Base-by-base conservation (phyloP, 352 stramenopile species). In the Phytophthora aleatoria region DNA sequence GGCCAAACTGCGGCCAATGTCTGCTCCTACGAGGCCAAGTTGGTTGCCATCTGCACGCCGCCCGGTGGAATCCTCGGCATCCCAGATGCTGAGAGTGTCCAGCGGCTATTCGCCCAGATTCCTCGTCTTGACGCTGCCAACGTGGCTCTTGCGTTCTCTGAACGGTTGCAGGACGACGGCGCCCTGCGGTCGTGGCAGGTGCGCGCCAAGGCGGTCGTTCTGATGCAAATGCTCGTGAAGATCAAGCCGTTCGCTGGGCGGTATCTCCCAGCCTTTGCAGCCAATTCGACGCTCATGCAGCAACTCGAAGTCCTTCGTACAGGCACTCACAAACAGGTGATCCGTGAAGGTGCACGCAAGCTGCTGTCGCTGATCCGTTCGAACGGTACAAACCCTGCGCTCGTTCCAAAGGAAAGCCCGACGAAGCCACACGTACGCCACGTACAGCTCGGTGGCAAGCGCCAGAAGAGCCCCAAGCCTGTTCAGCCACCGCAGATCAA, bases 201-300 rank as follows among this genome's bases (percentile, higher is more conserved):
- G 31, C 79, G 76, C 24, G 77, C 76, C 11, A 89, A 87, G 59
- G 57, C 67, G 20, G 59, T 91, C 30, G 67, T 85, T 48, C 56
- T 91, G 13, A 71, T 91, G 66, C 67, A 86, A 39, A 61, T 83
- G 51, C 41, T 89, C n/a, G 61, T 83, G 12, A 77, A 90, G 56
- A 78, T 77, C 50, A 66, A 71, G 16, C 58, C 73, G 3, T 76
- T 85, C 11, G 54, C 76, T 28, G 47, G 26, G 1, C 47, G 45
- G 13, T 87, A 80, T 35, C 35, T 85, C 26, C 57, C 69, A 8
- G 58, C 57, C 9, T 76, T 90, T 43, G 47, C 48, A 3, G 33
- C 64, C 12, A 64, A 77, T 50, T 2, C 43, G 4, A 10, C 20
- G 28, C 50, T 90, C 10, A 8, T 79, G 50, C 49, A 77, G 30